These are phyloP conservation scores for Dalbergia cultrata DNA, from an alignment of 306 rosid genomes.

Conservation along the genomic window DNA sequence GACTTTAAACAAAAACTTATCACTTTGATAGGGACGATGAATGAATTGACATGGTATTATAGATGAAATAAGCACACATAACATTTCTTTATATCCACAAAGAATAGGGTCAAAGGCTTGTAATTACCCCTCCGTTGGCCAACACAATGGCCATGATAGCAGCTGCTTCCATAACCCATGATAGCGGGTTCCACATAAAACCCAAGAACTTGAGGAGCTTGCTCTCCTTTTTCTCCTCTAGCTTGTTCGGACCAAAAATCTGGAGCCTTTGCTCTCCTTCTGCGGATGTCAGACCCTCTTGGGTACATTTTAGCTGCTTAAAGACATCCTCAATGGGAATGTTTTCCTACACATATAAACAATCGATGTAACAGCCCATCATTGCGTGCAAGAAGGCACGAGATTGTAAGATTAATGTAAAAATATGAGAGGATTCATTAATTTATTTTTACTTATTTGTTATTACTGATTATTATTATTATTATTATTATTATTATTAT, in stretches of 20 bases:
- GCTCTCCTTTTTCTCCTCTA: conserved; percentile 78
- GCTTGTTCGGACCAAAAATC: conserved; percentile 77
- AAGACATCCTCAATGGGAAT: conserved; percentile 80
- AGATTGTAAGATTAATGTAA: neutral
- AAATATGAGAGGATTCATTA: neutral
- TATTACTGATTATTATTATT: neutral
- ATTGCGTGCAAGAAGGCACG: neutral
- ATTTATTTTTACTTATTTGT: neutral
- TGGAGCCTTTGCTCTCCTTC: conserved; percentile 79
- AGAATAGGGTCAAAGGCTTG: neutral
- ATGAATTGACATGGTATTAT: too few relatives aligned
- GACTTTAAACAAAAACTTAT: too few relatives aligned
- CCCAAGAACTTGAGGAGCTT: conserved; percentile 82
- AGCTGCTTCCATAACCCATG: conserved; percentile 92
- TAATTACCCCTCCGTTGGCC: conserved; percentile 90
- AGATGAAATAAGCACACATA: too few relatives aligned
- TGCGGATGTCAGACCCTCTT: conserved; percentile 60
- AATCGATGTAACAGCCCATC: conserved; percentile 6
- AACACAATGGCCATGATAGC: conserved; percentile 87
- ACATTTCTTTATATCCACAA: neutral
- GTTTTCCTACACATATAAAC: conserved; percentile 59
- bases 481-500: too few relatives aligned
- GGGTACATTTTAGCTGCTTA: conserved; percentile 67
- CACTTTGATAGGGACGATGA: too few relatives aligned
- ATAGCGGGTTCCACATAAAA: conserved; percentile 92